Evolutionary conservation across 331 rosid species (phyloP), one percentile per base, ranked within the genome.

Genomic region (Malus hybrid): DNA sequence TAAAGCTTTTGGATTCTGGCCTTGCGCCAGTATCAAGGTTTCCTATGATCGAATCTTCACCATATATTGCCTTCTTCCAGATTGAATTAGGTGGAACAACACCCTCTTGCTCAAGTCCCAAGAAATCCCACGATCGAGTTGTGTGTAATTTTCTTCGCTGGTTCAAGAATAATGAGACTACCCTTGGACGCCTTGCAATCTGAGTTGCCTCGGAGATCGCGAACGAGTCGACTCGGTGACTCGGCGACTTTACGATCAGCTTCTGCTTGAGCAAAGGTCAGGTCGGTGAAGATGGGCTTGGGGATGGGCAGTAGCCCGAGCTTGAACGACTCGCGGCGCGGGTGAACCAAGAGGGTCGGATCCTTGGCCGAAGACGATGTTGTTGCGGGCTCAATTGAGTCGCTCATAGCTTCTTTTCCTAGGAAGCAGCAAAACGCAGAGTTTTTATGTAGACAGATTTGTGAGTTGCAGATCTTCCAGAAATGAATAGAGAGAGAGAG

Each of bases 301-400:
- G 24, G 24, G 24, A 24, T 24, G 24, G 24, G 24, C 24, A 24
- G 24, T 24, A 24, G 24, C 24, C 24, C 99, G 76, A 92, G 92
- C 83, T 94, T 97, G 84, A 94, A 94, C 1, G 91, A 96, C 72
- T 88, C 96, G 12, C 99, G 97, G 19, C 99, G 80, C 0, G 99
- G 96, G 71, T 82, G 97, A 66, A 94, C 74, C 76, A 90, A 83
- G 66, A 83, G 73, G 82, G 52, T 61, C 7, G 91, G 85, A 83
- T 90, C 96, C 73, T 72, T 89, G 97, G 82, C 87, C 83, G 81
- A 88, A 86, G 89, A 33, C 69, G 90, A 81, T 2, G 90, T 75
- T 10, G 93, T 77, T 57, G 83, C 68, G 20, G 93, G 80, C 52
- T 90, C 93, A 70, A 85, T 77, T 67, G 89, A 83, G 29, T 87